phyloP scores from a whole-genome alignment of 1,284 basidiomycete species.

The Cutaneotrichosporon daszewskae region DNA sequence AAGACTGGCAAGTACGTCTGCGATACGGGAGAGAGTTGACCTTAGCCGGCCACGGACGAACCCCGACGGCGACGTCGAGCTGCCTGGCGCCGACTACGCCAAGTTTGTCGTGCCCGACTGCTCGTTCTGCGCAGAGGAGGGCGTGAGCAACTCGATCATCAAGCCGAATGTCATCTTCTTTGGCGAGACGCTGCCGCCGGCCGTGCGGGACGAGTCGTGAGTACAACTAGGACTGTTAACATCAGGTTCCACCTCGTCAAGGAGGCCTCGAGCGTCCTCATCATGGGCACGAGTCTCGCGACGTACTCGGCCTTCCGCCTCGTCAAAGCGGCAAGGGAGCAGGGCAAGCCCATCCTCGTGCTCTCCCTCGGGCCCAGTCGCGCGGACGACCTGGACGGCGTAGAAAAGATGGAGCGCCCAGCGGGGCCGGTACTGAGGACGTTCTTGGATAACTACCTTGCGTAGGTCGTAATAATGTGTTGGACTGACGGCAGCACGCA shows the following conservation, averaged over 20 bases:
- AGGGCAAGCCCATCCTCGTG: conserved; percentile 68
- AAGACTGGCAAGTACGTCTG: conserved; percentile 51
- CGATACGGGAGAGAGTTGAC: not conserved
- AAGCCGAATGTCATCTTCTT: conserved; percentile 86
- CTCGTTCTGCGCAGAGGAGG: conserved; percentile 56
- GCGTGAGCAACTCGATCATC: conserved; percentile 29
- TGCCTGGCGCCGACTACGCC: conserved; percentile 67
- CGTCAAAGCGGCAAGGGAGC: conserved; percentile 70
- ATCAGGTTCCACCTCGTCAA: conserved; percentile 60
- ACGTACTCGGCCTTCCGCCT: conserved; percentile 86
- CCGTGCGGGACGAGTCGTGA: conserved; percentile 65
- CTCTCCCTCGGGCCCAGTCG: conserved; percentile 81
- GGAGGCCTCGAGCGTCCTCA: conserved; percentile 60
- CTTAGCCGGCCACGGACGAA: conserved; percentile 64
- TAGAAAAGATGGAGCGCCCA: conserved; percentile 70
- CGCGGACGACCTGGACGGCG: conserved; percentile 63
- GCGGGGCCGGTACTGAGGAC: conserved; percentile 65
- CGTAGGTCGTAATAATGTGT: conserved; percentile 20
- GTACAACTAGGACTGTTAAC: conserved; percentile 33
- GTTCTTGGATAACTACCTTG: conserved; percentile 44
- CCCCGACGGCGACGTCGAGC: conserved; percentile 86
- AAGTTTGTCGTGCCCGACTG: conserved; percentile 76
- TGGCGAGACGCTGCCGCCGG: conserved; percentile 65
- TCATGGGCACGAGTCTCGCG: conserved; percentile 82
- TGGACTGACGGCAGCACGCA: conserved; percentile 22